Conservation (phyloP, 2,329 filamentous ascomycete genomes). For the Colletotrichum phormii region DNA sequence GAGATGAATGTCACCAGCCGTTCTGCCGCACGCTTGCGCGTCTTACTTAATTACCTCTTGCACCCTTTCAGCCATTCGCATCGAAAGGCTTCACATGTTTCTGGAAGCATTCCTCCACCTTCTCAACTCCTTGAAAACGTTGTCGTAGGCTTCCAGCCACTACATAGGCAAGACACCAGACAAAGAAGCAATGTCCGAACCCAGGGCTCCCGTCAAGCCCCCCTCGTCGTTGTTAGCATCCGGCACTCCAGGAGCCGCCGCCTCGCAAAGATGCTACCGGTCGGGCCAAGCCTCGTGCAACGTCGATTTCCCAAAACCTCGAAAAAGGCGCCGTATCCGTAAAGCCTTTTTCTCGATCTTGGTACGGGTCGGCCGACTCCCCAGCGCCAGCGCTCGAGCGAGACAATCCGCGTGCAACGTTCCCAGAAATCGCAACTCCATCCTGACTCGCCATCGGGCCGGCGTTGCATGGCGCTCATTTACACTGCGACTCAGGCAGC, state of each 20-base stretch:
- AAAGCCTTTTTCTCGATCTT: neutral
- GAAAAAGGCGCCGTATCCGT: neutral
- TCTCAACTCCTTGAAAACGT: neutral
- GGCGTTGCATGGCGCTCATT: neutral
- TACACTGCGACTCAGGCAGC: conserved; percentile 12
- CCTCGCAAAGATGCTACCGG: neutral
- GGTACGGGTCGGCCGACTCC: neutral
- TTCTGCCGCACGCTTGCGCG: neutral
- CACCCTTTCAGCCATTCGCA: neutral
- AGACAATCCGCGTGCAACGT: neutral
- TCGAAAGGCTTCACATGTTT: neutral
- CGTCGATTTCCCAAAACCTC: neutral
- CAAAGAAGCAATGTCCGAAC: neutral
- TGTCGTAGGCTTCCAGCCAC: neutral
- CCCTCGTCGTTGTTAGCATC: neutral
- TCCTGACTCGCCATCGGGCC: conserved; percentile 27
- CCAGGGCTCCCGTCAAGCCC: neutral
- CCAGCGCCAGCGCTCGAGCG: neutral
- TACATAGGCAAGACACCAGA: neutral
- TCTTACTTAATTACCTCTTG: neutral
- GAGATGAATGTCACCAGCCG: neutral
- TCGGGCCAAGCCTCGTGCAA: neutral
- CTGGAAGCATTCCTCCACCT: neutral
- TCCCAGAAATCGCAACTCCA: conserved; percentile 2
- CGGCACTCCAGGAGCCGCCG: neutral